A percentile compares a stretch with the other conserved stretches of the same genome.
phyloP scores from a whole-genome alignment of 139 green algal species.

The Chlorella sp. region DNA sequence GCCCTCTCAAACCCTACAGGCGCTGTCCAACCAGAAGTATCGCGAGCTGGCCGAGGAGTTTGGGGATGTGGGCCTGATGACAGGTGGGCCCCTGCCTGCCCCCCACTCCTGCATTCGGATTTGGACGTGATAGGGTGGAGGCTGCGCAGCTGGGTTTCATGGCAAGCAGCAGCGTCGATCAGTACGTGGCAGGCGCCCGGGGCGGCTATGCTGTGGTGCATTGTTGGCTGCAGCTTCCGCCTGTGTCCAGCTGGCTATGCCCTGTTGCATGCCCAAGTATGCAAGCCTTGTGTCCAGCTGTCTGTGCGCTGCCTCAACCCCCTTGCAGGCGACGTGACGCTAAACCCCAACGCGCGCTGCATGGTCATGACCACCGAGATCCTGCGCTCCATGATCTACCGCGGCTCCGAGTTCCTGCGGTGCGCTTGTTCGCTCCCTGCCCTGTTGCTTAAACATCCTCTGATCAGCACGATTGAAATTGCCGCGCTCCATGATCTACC shows the following conservation, averaged over 20 bases:
- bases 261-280: no score
- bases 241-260: no score
- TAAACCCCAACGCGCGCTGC: constrained; percentile 90
- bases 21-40: constrained; percentile 98
- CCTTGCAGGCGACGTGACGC: constrained; percentile 86
- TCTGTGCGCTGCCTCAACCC: no score
- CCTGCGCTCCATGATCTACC: constrained; percentile 92
- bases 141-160: no score
- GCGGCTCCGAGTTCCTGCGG: constrained; percentile 87
- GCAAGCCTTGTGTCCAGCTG: no score
- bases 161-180: no score
- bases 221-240: no score
- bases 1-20: no score
- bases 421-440: not conserved
- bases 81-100: constrained; percentile 35
- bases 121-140: no score
- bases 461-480: constrained; percentile 99
- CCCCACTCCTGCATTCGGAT: no score
- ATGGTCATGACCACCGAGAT: constrained; percentile 99
- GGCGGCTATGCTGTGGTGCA: no score
- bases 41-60: constrained; percentile 91
- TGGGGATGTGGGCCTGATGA: constrained; percentile 87
- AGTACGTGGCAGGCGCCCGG: no score
- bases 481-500: constrained; percentile 93
- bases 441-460: not conserved